Evolutionary conservation across 1,284 basidiomycete genomes (phyloP).

Genomic region (Pyrrhoderma lamaoense): DNA sequence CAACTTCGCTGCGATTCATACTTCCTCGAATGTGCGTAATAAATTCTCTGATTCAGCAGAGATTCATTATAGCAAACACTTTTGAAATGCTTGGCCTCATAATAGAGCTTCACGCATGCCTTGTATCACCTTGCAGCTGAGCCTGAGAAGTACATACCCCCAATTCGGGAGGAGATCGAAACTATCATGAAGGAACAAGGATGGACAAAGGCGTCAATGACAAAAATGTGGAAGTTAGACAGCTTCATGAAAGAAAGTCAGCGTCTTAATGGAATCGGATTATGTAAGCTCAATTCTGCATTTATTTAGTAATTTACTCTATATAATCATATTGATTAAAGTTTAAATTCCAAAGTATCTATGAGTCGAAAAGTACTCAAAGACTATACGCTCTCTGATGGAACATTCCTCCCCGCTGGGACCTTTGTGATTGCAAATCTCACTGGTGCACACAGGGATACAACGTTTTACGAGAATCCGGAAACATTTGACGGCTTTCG

Average conservation of each 20-base stretch:
- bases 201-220: constrained; percentile 37
- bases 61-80: neutral
- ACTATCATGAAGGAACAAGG: constrained; percentile 31
- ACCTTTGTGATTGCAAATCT: constrained; percentile 25
- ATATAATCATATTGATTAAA: neutral
- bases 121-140: constrained; percentile 32
- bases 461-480: constrained; percentile 23
- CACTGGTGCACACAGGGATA: constrained; percentile 24
- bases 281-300: constrained; percentile 22
- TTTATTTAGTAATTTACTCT: no score
- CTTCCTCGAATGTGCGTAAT: constrained; percentile 25
- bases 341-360: constrained; percentile 23
- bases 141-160: constrained; percentile 30
- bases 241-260: constrained; percentile 41
- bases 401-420: constrained; percentile 34
- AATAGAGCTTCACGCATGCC: constrained; percentile 30
- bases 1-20: constrained; percentile 30
- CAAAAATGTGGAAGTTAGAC: constrained; percentile 38
- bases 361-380: constrained; percentile 30
- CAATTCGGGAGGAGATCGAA: constrained; percentile 39
- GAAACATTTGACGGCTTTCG: constrained; percentile 29
- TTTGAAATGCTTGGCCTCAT: neutral
- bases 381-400: constrained; percentile 36
- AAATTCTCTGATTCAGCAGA: neutral
- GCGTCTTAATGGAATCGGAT: constrained; percentile 27